phyloP scores from a whole-genome alignment of 176 grass and related monocot genomes.

The Carex littledalei region DNA sequence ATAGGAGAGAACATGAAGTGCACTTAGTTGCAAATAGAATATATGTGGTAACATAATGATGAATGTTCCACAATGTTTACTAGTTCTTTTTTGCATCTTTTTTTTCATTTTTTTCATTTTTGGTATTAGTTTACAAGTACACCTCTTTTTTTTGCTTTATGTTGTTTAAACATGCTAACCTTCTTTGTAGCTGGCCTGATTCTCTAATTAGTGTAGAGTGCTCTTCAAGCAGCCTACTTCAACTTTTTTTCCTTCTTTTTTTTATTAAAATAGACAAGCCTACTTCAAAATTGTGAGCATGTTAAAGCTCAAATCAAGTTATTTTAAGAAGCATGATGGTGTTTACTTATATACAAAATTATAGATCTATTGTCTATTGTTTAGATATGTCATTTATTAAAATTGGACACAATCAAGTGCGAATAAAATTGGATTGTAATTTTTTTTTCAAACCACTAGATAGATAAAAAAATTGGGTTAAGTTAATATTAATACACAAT shows the following conservation, averaged over 20 bases:
- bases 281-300: not conserved
- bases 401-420: not conserved
- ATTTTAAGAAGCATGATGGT: not conserved
- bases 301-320: not conserved
- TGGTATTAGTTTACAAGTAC: not conserved
- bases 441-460: not conserved
- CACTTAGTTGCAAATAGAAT: constrained; percentile 3
- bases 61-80: not conserved
- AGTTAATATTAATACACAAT: no score
- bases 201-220: not conserved
- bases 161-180: not conserved
- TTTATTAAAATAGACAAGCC: not conserved
- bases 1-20: not conserved
- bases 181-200: constrained; percentile 14
- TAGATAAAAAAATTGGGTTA: not conserved
- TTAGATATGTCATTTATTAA: not conserved
- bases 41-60: constrained; percentile 1
- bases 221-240: constrained; percentile 10
- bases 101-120: not conserved
- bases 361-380: not conserved
- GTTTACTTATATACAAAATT: not conserved
- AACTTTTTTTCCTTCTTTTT: not conserved
- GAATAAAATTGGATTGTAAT: not conserved
- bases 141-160: not conserved
- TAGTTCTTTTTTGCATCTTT: not conserved